phyloP scores from a whole-genome alignment of 2,329 filamentous ascomycete genomes.

The Aspergillus aculeatinus region DNA sequence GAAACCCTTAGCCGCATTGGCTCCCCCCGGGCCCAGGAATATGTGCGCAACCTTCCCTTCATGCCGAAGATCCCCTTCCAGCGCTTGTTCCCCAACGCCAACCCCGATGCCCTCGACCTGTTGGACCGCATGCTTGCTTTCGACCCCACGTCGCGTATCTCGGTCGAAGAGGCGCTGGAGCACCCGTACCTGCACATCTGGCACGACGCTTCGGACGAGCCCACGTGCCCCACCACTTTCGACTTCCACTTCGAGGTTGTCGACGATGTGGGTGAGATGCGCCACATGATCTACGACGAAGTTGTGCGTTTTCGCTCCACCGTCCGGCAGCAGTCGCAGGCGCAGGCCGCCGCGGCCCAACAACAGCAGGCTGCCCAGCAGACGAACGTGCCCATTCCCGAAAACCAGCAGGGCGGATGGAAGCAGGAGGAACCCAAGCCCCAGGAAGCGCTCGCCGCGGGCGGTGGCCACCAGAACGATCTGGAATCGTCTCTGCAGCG shows the following conservation, averaged over 20 bases:
- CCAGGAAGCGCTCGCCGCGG: constrained; percentile 52
- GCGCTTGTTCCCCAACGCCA: constrained; percentile 86
- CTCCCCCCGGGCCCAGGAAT: constrained; percentile 93
- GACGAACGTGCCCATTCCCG: constrained; percentile 61
- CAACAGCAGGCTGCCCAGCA: constrained; percentile 44
- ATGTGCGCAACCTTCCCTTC: constrained; percentile 91
- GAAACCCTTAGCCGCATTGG: constrained; percentile 92
- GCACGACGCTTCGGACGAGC: constrained; percentile 97
- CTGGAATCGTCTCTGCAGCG: constrained; percentile 54
- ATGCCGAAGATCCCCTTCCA: constrained; percentile 94
- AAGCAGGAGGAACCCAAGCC: constrained; percentile 63
- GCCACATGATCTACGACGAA: constrained; percentile 95
- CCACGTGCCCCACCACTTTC: constrained; percentile 87
- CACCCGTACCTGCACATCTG: constrained; percentile 96
- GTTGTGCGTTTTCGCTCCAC: constrained; percentile 76
- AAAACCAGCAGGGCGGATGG: constrained; percentile 56
- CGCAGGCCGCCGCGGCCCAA: constrained; percentile 36
- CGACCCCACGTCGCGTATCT: constrained; percentile 89
- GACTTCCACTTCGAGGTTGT: constrained; percentile 99
- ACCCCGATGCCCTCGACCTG: constrained; percentile 91
- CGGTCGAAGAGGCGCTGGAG: constrained; percentile 91
- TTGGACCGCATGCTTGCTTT: constrained; percentile 97
- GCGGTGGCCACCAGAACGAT: constrained; percentile 45
- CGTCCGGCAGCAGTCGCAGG: constrained; percentile 53
- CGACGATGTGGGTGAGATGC: constrained; percentile 92